Conservation (phyloP, 106 monocot species). For the Apostasia shenzhenica region DNA sequence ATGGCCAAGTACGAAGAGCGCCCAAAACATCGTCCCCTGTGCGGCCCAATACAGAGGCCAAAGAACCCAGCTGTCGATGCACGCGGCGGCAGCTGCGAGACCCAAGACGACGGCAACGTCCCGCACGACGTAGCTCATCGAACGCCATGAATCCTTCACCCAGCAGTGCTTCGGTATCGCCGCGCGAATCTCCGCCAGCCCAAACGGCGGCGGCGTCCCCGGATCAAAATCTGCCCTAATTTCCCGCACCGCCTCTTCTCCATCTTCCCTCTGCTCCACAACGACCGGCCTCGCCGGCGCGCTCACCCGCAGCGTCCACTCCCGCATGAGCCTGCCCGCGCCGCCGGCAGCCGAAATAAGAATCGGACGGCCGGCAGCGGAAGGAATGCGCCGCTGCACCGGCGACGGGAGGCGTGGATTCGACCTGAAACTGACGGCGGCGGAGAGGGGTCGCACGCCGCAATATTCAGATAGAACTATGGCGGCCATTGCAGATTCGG, state of each 20-base stretch:
- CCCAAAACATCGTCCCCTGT: constrained; percentile 99
- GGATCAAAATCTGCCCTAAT: constrained; percentile 40
- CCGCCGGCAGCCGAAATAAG: background rate
- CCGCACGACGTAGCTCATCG: constrained; percentile 77
- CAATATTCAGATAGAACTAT: constrained; percentile 41
- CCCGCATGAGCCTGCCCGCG: background rate
- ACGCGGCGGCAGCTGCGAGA: constrained; percentile 55
- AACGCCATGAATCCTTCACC: constrained; percentile 72
- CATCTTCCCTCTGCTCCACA: constrained; percentile 10
- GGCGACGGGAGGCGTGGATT: background rate
- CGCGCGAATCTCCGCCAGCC: constrained; percentile 65
- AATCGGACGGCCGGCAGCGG: background rate
- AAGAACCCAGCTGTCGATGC: constrained; percentile 60
- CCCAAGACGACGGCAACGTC: constrained; percentile 64
- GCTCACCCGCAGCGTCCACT: constrained; percentile 36
- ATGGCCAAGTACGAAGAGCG: constrained; percentile 89
- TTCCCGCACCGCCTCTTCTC: background rate
- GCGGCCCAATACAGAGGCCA: constrained; percentile 94
- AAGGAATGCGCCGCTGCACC: background rate
- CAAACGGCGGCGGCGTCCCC: constrained; percentile 61
- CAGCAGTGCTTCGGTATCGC: constrained; percentile 87
- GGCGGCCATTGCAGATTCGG: constrained; percentile 29
- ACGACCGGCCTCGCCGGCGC: constrained; percentile 6
- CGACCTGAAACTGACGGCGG: background rate
- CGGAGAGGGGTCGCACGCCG: constrained; percentile 25